Conservation (phyloP, 78 protist genomes). For the Cavenderia fasciculata region DNA sequence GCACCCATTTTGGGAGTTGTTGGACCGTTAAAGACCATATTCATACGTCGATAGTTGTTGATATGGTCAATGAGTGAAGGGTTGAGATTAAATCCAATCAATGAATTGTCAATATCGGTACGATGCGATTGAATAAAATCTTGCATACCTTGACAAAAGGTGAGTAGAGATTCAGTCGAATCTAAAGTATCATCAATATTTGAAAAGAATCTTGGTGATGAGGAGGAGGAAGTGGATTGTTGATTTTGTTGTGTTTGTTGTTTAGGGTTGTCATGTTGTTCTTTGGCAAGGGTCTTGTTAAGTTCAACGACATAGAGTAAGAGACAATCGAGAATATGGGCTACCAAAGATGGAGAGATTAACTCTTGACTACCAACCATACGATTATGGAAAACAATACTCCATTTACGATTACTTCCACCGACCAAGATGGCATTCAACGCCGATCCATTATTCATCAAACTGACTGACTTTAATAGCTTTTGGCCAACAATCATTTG, state of each 20-base stretch:
- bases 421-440: neutral
- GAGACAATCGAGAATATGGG: neutral
- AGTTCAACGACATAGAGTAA: neutral
- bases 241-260: neutral
- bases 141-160: neutral
- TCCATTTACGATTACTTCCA: neutral
- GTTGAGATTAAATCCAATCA: conserved; percentile 24
- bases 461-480: neutral
- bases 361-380: neutral
- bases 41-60: neutral
- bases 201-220: neutral
- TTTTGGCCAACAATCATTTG: neutral
- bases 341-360: neutral
- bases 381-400: neutral
- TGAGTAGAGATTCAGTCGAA: neutral
- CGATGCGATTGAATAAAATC: conserved; percentile 5
- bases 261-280: neutral
- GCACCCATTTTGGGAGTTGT: neutral
- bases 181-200: neutral
- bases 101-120: conserved; percentile 47
- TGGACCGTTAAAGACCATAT: neutral
- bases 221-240: neutral
- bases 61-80: conserved; percentile 1
- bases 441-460: neutral
- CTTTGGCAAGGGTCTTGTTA: neutral